phyloP scores from a whole-genome alignment of 495 filamentous ascomycete species.

The Penicillium fimorum region DNA sequence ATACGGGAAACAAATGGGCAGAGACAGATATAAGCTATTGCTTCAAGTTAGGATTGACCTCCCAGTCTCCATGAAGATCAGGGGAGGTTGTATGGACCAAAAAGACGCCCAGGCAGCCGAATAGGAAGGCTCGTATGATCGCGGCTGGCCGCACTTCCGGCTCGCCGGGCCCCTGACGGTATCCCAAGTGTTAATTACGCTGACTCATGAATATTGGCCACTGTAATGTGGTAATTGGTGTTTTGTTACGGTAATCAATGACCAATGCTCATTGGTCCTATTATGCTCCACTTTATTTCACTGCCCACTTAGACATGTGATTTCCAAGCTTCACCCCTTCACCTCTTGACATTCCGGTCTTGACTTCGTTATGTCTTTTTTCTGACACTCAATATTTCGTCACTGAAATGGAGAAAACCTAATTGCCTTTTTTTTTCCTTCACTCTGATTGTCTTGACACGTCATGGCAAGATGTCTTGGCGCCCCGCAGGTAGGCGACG shows the following conservation, averaged over 20 bases:
- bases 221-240: background rate
- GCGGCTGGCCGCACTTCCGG: slow-evolving; percentile 41
- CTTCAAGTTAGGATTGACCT: slow-evolving; percentile 3
- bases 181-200: slow-evolving; percentile 11
- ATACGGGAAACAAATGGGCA: background rate
- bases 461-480: slow-evolving; percentile 9
- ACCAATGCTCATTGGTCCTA: slow-evolving; percentile 9
- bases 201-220: background rate
- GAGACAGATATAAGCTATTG: slow-evolving; percentile 6
- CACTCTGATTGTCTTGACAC: slow-evolving; percentile 5
- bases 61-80: slow-evolving; percentile 11
- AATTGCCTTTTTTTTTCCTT: background rate
- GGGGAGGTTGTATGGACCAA: background rate
- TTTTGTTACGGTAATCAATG: slow-evolving; percentile 8
- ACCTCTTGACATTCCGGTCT: background rate
- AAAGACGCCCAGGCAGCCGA: background rate
- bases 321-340: background rate
- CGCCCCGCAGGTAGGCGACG: slow-evolving; percentile 11
- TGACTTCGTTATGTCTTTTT: background rate
- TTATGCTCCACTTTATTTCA: background rate
- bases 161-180: slow-evolving; percentile 19
- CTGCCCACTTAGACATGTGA: slow-evolving; percentile 23
- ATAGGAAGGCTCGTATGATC: slow-evolving; percentile 40
- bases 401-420: background rate
- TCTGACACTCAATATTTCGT: background rate